Evolutionary conservation across 73 alveolate genomes (phyloP), one percentile per base, ranked within the genome.

Genomic region (Blepharisma japonicum): DNA sequence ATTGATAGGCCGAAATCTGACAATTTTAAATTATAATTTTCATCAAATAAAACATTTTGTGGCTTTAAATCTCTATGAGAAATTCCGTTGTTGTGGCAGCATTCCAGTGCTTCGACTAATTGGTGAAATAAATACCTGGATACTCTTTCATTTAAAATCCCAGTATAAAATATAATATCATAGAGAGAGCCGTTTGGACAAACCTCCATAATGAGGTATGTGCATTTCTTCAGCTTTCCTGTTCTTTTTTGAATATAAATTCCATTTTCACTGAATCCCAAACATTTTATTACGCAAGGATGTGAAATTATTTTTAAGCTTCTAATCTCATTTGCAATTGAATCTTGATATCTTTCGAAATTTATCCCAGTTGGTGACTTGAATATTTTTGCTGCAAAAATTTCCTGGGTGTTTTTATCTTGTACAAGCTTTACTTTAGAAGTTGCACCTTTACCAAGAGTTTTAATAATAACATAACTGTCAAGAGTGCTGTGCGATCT

Each of bases 61-160:
- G 95, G 95, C 45, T 88, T 88, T 82, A 88, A 56, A 55, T 88
- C 95, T 77, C 95, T 84, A 81, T 88, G 95, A 42, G 79, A 78
- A 46, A 88, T 70, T 20, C 91, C 91, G 55, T 55, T 81, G 18
- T 53, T 76, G 68, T 88, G 95, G 46, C 86, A 70, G 71, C 66
- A 50, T 68, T 79, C 89, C 6, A 88, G 38, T 49, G 91, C 95
- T 47, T 88, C 85, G 20, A 82, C 55, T 49, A 88, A 11, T 71
- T 88, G 84, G 23, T 25, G 55, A 82, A 90, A 90, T 54, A 83
- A 53, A 7, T 70, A 27, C 66, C 92, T 68, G 49, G 88, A 45
- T 18, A 77, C 84, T 53, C 70, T 72, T 72, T 87, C 92, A 14
- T 55, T 21, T 7, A 90, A 83, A 14, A 27, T 67, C 77, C 87